Percentiles rank a stretch among this genome's conserved stretches.
phyloP scores from a whole-genome alignment of 768 basidiomycete genomes.

The Leccinum broughii region DNA sequence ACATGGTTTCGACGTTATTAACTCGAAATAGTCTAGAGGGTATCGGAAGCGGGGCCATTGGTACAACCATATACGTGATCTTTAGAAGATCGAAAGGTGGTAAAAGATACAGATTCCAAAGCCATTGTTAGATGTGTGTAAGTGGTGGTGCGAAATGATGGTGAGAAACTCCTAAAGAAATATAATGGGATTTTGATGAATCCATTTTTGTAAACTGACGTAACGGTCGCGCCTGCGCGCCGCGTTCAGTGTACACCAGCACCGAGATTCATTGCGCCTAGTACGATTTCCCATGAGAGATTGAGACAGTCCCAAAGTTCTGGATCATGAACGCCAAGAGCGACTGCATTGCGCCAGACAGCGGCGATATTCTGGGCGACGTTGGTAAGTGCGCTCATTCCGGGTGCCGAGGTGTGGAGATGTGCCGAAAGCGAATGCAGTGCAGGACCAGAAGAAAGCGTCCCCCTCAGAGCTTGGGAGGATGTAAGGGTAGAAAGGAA shows the following conservation, averaged over 20 bases:
- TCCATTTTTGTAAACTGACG: constrained; percentile 22
- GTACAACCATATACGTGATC: constrained; percentile 27
- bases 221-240: constrained; percentile 22
- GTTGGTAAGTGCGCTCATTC: constrained; percentile 46
- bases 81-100: constrained; percentile 8
- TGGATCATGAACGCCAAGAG: constrained; percentile 67
- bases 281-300: constrained; percentile 63
- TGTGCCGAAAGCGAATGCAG: constrained; percentile 57
- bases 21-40: constrained; percentile 30
- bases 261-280: constrained; percentile 57
- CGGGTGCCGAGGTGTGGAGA: constrained; percentile 48
- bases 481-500: constrained; percentile 34
- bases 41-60: constrained; percentile 24
- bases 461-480: constrained; percentile 36
- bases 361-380: constrained; percentile 55
- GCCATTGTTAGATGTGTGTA: constrained; percentile 18
- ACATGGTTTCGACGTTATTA: constrained; percentile 33
- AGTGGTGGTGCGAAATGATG: constrained; percentile 26
- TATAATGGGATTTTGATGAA: constrained; percentile 15
- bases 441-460: constrained; percentile 48
- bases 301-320: constrained; percentile 69
- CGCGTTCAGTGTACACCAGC: constrained; percentile 38
- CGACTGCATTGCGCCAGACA: constrained; percentile 70
- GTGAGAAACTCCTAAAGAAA: constrained; percentile 24
- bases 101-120: constrained; percentile 33